phyloP scores from a whole-genome alignment of 352 stramenopile species.

The Phytophthora fragariaefolia region DNA sequence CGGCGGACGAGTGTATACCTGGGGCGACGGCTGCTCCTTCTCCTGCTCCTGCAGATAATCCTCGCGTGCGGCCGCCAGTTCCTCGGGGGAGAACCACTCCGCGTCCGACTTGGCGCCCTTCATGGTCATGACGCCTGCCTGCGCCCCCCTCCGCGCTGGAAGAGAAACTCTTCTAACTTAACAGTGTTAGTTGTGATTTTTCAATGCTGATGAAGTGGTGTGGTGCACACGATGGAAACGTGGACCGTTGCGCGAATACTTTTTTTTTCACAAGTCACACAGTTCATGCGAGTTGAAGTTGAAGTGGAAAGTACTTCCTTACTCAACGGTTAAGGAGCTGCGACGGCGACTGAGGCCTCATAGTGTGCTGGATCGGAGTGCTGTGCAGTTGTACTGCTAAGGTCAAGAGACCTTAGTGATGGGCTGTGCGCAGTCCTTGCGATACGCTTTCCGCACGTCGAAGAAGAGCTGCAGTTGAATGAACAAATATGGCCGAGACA shows the following conservation, averaged over 20 bases:
- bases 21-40: slow-evolving; percentile 67
- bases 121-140: slow-evolving; percentile 36
- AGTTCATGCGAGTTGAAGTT: neutral
- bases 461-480: slow-evolving; percentile 51
- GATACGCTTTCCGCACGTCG: slow-evolving; percentile 57
- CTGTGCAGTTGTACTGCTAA: no score
- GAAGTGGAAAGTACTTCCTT: neutral
- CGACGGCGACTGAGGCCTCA: neutral
- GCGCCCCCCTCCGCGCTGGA: slow-evolving; percentile 6
- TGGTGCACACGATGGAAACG: neutral
- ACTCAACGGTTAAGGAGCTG: neutral
- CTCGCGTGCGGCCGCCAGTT: slow-evolving; percentile 73
- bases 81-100: slow-evolving; percentile 80
- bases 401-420: no score
- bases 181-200: no score
- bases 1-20: slow-evolving; percentile 41
- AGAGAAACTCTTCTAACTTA: no score
- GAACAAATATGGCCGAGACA: neutral
- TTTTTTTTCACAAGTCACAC: neutral
- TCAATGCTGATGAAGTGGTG: slow-evolving; percentile 17
- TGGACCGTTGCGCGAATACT: neutral
- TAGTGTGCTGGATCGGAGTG: no score
- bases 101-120: slow-evolving; percentile 40
- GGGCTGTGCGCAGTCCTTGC: slow-evolving; percentile 44
- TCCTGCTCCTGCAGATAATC: slow-evolving; percentile 83